Base-by-base conservation (phyloP, 2,329 filamentous ascomycete species). In the Lachnellula suecica region DNA sequence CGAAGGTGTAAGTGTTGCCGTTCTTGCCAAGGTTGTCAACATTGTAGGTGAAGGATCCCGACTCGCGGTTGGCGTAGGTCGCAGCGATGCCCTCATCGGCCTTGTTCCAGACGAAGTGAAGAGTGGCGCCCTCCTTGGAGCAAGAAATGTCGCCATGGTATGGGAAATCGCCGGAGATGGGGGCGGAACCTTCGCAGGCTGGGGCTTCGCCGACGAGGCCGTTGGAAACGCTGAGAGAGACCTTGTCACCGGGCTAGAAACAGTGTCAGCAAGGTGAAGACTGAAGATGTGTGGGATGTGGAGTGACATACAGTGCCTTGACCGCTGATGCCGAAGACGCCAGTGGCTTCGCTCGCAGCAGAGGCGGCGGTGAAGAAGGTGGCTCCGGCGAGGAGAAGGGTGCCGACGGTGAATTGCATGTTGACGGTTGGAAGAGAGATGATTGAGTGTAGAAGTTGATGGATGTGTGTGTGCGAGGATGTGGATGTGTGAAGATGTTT, bases 341-440 rank as follows among this genome's bases (percentile, higher is more conserved):
- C 52, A n/a, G n/a, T n/a, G n/a, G n/a, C n/a, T n/a, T n/a, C n/a
- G n/a, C n/a, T n/a, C 27, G 52, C 52, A 13, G 43, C 53, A 11
- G 46, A 23, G 10, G 49, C 29, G 17, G 49, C 24, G 23, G 35
- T 34, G 35, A 49, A 13, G 22, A 58, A 45, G 20, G 51, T 31
- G 15, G 51, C 46, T 29, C 45, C 44, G n/a, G 49, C 23, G 45
- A 56, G 41, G 48, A 52, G 29, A 25, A 46, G 31, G 43, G 46
- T 44, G 37, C 49, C 24, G 9, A 45, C 42, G 48, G 45, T 38
- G 52, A 57, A 57, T 35, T 57, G 50, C 52, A 57, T 57, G 27
- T 49, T 53, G 48, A 25, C 24, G 13, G 23, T 40, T 49, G 27
- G 27, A 11, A 42, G 35, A n/a, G 20, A 9, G 22, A 13, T 11